Conservation (phyloP, 164 flowering plant species). For the Nymphaea thermarum region DNA sequence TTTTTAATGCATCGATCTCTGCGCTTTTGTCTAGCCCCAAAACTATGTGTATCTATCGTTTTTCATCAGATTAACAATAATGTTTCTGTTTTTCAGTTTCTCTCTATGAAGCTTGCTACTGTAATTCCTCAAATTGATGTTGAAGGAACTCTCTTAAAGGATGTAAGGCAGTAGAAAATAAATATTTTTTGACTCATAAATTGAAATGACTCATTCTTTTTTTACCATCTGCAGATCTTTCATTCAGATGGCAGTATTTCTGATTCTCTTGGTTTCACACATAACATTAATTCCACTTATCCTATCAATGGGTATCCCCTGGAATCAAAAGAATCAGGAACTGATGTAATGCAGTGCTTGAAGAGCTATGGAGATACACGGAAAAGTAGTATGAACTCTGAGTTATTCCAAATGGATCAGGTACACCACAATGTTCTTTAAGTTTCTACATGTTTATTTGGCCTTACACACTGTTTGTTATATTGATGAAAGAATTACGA, state of each 20-base stretch:
- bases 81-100: slow-evolving; percentile 41
- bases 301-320: slow-evolving; percentile 25
- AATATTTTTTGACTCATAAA: not conserved
- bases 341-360: slow-evolving; percentile 3
- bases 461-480: not conserved
- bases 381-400: slow-evolving; percentile 17
- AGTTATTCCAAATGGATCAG: slow-evolving; percentile 44
- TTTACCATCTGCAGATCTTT: slow-evolving; percentile 31
- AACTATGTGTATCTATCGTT: not conserved
- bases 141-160: not conserved
- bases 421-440: slow-evolving; percentile 14
- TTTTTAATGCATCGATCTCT: not conserved
- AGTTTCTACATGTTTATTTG: not conserved
- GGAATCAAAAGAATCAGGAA: slow-evolving; percentile 22
- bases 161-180: not conserved
- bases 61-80: not conserved
- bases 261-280: slow-evolving; percentile 31
- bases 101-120: slow-evolving; percentile 93
- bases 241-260: slow-evolving; percentile 31
- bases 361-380: slow-evolving; percentile 10
- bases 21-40: not conserved
- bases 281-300: slow-evolving; percentile 31
- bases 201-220: not conserved
- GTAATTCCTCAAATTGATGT: slow-evolving; percentile 48
- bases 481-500: not conserved